Base-by-base conservation (phyloP, 2,329 filamentous ascomycete species). In the Elsinoe necatrix region DNA sequence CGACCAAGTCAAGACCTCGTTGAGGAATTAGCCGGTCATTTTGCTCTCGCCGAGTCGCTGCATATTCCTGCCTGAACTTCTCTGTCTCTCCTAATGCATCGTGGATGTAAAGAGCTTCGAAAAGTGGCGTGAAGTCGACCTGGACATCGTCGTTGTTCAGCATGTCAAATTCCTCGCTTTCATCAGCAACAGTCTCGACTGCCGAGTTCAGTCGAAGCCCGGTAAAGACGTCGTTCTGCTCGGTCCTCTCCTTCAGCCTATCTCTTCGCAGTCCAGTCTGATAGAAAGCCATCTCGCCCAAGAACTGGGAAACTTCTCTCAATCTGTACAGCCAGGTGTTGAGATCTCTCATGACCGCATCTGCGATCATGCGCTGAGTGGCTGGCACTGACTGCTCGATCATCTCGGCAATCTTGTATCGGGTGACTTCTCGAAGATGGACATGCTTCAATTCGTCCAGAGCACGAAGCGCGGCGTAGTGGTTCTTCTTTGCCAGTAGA, bases 271-370 rank as follows among this genome's bases (percentile, higher is more conserved):
- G 81, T 64, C 96, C 87, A 0, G 93, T 98, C 67, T 97, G 90
- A 67, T 95, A 97, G 68, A 98, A 95, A 3, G 93, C 91, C 5
- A 98, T 89, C 69, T 98, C 93, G 3, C 93, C 93, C 6, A 98
- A 75, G 61, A 95, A 96, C 64, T 96, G 92, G 1, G 93, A 96
- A 16, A 90, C 95, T 71, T 98, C 93, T 65, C 93, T 84, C 61
- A 98, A 95, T 20, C 89, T 85, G 66, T 87, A 98, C 8, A 98
- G 77, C 93, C 93, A 98, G 0, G 90, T 96, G 67, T 97, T 97
- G 56, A 98, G 74, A 71, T 98, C 93, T 1, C 83, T 87, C 89
- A 97, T 97, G 63, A 98, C 93, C 12, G 91, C 90, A 71, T 97
- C 92, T 3, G 92, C 92, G 57, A 98, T 96, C 52, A 89, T 84